Conservation (phyloP, 2,329 filamentous ascomycete species). For the Monosporascus sp. region DNA sequence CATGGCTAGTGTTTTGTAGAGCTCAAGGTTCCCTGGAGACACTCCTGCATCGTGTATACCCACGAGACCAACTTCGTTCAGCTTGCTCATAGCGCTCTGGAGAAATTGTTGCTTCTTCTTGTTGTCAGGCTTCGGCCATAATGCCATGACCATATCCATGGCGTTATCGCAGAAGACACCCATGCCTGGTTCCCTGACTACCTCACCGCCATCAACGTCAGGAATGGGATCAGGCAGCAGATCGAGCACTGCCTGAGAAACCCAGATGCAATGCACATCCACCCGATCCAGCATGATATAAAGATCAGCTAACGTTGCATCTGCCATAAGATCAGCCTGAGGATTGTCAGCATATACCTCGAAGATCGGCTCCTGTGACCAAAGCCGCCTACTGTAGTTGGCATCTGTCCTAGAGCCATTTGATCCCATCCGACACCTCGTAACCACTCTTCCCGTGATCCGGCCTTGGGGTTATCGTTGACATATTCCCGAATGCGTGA, state of each 20-base stretch:
- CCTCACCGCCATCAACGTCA: conserved; percentile 57
- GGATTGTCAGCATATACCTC: conserved; percentile 5
- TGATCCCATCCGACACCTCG: conserved; percentile 69
- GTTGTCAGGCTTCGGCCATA: conserved; percentile 51
- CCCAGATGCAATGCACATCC: conserved; percentile 66
- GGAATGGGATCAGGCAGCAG: conserved; percentile 49
- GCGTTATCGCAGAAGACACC: conserved; percentile 72
- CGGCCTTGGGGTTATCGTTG: conserved; percentile 41
- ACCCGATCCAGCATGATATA: conserved; percentile 67
- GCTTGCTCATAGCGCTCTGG: conserved; percentile 52
- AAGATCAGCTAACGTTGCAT: conserved; percentile 44
- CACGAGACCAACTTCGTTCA: conserved; percentile 61
- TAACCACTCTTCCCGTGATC: conserved; percentile 54
- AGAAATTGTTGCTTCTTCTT: conserved; percentile 51
- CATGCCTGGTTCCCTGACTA: conserved; percentile 53
- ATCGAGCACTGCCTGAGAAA: conserved; percentile 57
- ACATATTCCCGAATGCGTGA: conserved; percentile 48
- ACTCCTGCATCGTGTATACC: conserved; percentile 66
- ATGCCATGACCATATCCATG: conserved; percentile 53
- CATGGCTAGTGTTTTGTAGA: conserved; percentile 48
- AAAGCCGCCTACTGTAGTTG: conserved; percentile 48
- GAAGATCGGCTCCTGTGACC: conserved; percentile 16
- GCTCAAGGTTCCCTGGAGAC: conserved; percentile 44
- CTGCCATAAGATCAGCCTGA: conserved; percentile 49
- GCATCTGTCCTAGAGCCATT: conserved; percentile 58